Conservation (phyloP, 2,329 filamentous ascomycete genomes). For the Rhinocladiella mackenziei region DNA sequence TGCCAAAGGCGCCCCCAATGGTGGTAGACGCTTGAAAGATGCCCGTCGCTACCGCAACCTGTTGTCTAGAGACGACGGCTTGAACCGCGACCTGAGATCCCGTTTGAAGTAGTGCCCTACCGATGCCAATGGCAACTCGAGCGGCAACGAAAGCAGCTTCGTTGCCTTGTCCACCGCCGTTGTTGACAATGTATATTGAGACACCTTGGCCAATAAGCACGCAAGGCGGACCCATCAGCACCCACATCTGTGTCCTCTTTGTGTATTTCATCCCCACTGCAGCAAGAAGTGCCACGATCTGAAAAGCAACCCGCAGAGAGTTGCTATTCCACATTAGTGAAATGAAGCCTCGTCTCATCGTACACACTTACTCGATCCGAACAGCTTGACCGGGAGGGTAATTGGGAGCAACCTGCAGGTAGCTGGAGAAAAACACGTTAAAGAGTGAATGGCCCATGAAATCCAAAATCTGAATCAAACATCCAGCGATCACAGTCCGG, state of each 20-base stretch:
- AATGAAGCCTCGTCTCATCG: not conserved
- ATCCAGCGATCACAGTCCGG: not conserved
- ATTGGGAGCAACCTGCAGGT: not conserved
- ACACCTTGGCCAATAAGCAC: constrained; percentile 37
- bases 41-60: not conserved
- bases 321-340: constrained; percentile 33
- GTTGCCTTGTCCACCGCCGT: not conserved
- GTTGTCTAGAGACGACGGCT: not conserved
- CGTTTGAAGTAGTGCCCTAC: not conserved
- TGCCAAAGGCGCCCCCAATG: not conserved
- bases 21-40: not conserved
- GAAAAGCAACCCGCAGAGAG: constrained; percentile 36
- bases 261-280: constrained; percentile 39
- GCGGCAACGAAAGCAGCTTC: not conserved
- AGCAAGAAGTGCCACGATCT: constrained; percentile 37
- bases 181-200: constrained; percentile 29
- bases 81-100: not conserved
- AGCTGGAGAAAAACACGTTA: not conserved
- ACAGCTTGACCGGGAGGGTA: not conserved
- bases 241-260: constrained; percentile 36
- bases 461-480: not conserved
- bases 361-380: not conserved
- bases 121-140: not conserved
- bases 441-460: not conserved
- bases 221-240: constrained; percentile 34